These are phyloP conservation scores for Leccinum subfulvum DNA, from an alignment of 1,284 basidiomycete genomes.

Conservation along the genomic window DNA sequence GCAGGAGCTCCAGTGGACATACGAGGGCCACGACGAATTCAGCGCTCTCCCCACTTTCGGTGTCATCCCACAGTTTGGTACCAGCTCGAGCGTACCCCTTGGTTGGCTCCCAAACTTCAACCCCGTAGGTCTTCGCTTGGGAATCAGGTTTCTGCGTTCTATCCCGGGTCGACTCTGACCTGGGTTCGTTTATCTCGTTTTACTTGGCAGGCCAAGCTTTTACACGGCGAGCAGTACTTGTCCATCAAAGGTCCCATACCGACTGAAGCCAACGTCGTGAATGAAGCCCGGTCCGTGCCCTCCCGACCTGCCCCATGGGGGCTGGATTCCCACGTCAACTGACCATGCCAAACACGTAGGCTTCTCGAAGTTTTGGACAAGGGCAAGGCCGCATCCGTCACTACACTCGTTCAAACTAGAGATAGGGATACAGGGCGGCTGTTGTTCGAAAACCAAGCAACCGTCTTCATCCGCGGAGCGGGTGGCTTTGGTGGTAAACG, in stretches of 20 bases:
- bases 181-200: background rate
- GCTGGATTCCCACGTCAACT: constrained; percentile 1
- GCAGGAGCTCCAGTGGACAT: constrained; percentile 90
- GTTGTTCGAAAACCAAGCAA: constrained; percentile 92
- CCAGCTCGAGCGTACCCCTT: constrained; percentile 61
- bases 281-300: constrained; percentile 62
- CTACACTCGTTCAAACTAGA: constrained; percentile 73
- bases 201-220: constrained; percentile 78
- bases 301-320: background rate
- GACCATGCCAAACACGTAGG: constrained; percentile 36
- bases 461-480: constrained; percentile 89
- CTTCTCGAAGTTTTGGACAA: constrained; percentile 83
- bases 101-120: constrained; percentile 96
- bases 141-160: background rate
- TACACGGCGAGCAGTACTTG: constrained; percentile 97
- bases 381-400: constrained; percentile 90
- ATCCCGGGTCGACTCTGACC: background rate
- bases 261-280: constrained; percentile 82
- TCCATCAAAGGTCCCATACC: constrained; percentile 88
- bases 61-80: constrained; percentile 90
- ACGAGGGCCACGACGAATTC: constrained; percentile 88
- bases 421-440: constrained; percentile 78
- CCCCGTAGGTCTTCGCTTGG: constrained; percentile 53
- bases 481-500: constrained; percentile 96
- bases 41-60: constrained; percentile 90